Base-by-base conservation (phyloP, 2,329 filamentous ascomycete genomes). In the Elsinoe ampelina region DNA sequence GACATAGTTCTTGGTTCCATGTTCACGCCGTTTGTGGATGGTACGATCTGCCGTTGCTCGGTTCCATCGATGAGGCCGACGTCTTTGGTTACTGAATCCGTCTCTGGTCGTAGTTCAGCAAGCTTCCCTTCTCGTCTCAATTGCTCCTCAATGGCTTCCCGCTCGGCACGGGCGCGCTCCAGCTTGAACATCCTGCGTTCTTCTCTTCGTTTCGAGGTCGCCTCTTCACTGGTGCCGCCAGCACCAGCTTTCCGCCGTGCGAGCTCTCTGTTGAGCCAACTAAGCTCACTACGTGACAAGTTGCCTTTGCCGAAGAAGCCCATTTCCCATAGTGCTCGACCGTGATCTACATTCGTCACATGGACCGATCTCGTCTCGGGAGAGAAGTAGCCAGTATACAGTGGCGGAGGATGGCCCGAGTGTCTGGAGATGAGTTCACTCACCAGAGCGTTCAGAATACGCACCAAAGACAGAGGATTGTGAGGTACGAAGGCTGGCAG, bases 251-350 rank as follows among this genome's bases (percentile, higher is more conserved):
- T 79, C 22, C 83, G 73, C 52, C 85, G 80, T 26, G 85, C 83
- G 70, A 88, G 86, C 71, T 95, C 89, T 61, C 87, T 80, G 61
- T 87, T 87, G 52, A 95, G 71, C 93, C 93, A 98, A 63, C 84
- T 93, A 2, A 92, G 92, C 70, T 98, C 92, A 76, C 91, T 96
- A 64, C 95, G 83, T 74, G 91, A 96, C 58, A 97, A 75, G 64
- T 78, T 92, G 43, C 93, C 93, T 71, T 96, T 96, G 48, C 95
- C 95, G 71, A 92, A 98, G 72, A 98, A 98, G 4, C 93, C 93
- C 74, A 95, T 89, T 71, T 95, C 88, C 93, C 95, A 98, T 20
- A 98, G 72, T 1, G 85, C 89, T 56, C 86, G 80, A 60, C 95
- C 85, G 2, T 89, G 85, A 57, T 78, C 77, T 22, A 83, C 76